Percentiles rank a stretch among this genome's conserved stretches.
phyloP scores from a whole-genome alignment of 305 asterid genomes.

The Fraxinus sp. region DNA sequence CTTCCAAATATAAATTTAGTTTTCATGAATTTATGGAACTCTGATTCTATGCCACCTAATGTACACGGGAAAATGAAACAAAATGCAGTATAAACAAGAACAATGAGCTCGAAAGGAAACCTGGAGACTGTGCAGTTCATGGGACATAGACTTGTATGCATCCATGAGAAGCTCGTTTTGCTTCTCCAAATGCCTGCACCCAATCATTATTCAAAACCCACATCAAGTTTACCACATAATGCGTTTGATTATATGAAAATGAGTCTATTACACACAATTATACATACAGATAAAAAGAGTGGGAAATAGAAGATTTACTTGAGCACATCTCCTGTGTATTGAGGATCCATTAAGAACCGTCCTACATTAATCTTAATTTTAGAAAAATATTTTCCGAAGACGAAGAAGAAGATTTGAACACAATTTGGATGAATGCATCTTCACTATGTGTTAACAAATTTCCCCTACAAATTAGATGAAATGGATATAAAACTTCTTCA shows the following conservation, averaged over 20 bases:
- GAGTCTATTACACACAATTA: background rate
- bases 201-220: slow-evolving; percentile 3
- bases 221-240: background rate
- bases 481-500: background rate
- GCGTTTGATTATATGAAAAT: background rate
- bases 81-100: background rate
- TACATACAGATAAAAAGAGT: background rate
- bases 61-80: background rate
- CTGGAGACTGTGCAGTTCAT: slow-evolving; percentile 76
- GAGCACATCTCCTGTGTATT: slow-evolving; percentile 45
- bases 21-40: slow-evolving; percentile 5
- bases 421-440: background rate
- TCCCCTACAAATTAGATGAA: background rate
- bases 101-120: slow-evolving; percentile 31
- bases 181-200: slow-evolving; percentile 75
- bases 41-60: background rate
- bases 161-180: slow-evolving; percentile 63
- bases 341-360: slow-evolving; percentile 41
- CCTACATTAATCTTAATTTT: background rate
- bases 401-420: no score
- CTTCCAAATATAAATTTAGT: background rate
- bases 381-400: background rate
- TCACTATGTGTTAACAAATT: background rate
- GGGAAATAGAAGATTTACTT: slow-evolving; percentile 31
- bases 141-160: slow-evolving; percentile 62